Base-by-base conservation (phyloP, 2,329 filamentous ascomycete species). In the Calonectria pteridis region DNA sequence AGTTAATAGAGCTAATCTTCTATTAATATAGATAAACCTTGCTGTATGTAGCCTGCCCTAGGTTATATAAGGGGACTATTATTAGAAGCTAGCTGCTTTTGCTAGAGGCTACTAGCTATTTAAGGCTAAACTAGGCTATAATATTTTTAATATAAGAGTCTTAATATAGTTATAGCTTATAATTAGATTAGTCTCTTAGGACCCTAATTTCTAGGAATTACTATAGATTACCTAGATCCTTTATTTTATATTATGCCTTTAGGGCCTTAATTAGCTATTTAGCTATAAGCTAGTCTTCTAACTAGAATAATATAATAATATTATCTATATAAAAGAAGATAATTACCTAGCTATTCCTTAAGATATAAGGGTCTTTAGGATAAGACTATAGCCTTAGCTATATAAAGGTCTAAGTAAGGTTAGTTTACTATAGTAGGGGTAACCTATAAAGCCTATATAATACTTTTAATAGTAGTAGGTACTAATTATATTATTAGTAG, bases 311-410 rank as follows among this genome's bases (percentile, higher is more conserved):
- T 5, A 67, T n/a, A 46, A 67, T n/a, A 26, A 67, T 67, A 13
- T 67, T 16, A 51, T 66, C 63, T 7, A 66, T 6, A 13, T 49
- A 67, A 16, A 59, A 67, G 20, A 67, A 67, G 50, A 55, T 18
- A 35, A 7, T 67, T 4, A 46, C 37, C 50, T 13, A 67, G 50
- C 28, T 67, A 14, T 67, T 67, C 2, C 43, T 67, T 23, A n/a
- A 46, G 26, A 67, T 31, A 35, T 10, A 67, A 18, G 23, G 65
- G 37, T 67, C 51, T 58, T 67, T 10, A 29, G 31, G 26, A 29
- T 26, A 58, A 9, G 40, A 14, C 23, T 29, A 20, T 23, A 55
- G 26, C 20, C 50, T 35, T 33, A 59, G 65, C 35, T 58, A n/a
- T n/a, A n/a, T n/a, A n/a, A n/a, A n/a, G n/a, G n/a, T n/a, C n/a